A percentile compares a stretch with the other conserved stretches of the same genome.
These are phyloP conservation scores for Pythium aristosporum DNA, from an alignment of 352 stramenopile genomes.

Conservation along the genomic window DNA sequence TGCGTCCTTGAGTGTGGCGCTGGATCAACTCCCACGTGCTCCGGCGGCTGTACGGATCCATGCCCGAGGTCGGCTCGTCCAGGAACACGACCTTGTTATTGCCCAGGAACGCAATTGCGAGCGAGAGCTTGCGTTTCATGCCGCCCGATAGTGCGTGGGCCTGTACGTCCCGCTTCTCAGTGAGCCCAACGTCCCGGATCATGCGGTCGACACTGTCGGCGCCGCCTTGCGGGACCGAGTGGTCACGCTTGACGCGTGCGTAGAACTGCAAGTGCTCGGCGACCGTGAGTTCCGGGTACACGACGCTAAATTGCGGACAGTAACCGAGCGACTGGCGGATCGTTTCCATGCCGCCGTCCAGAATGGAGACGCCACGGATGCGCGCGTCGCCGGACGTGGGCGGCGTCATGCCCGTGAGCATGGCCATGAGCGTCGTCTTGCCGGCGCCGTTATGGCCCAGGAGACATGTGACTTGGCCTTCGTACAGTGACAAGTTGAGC, in stretches of 20 bases:
- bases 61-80: slow-evolving; percentile 91
- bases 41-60: slow-evolving; percentile 91
- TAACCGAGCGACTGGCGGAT: slow-evolving; percentile 93
- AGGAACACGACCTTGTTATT: slow-evolving; percentile 75
- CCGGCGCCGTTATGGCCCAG: slow-evolving; percentile 95
- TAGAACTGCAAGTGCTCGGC: slow-evolving; percentile 96
- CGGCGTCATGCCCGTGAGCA: slow-evolving; percentile 73
- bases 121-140: slow-evolving; percentile 79
- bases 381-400: slow-evolving; percentile 56
- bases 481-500: slow-evolving; percentile 86
- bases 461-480: slow-evolving; percentile 93
- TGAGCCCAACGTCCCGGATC: slow-evolving; percentile 89
- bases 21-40: slow-evolving; percentile 87
- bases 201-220: slow-evolving; percentile 43
- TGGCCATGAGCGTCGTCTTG: slow-evolving; percentile 87
- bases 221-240: not conserved
- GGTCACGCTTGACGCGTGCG: slow-evolving; percentile 87
- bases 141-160: slow-evolving; percentile 64
- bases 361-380: slow-evolving; percentile 55
- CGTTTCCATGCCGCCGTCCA: slow-evolving; percentile 75
- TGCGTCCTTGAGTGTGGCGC: slow-evolving; percentile 44
- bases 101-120: slow-evolving; percentile 76
- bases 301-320: slow-evolving; percentile 96
- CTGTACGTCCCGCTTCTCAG: slow-evolving; percentile 78
- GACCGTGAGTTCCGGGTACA: slow-evolving; percentile 96